These are phyloP conservation scores for Chlorokybus atmophyticus DNA, from an alignment of 139 green algal species.

Conservation along the genomic window DNA sequence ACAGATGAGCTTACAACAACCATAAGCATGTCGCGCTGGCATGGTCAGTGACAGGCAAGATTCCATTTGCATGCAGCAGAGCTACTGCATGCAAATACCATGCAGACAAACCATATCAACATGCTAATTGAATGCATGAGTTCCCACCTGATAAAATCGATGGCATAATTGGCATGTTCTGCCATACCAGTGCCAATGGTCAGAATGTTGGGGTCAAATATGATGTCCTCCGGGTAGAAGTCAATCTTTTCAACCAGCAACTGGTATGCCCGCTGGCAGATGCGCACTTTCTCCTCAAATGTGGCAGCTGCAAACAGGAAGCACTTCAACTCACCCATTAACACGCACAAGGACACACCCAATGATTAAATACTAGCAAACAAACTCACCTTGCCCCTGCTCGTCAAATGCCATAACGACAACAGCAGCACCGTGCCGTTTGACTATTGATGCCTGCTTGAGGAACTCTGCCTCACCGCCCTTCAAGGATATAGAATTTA, in stretches of 20 bases:
- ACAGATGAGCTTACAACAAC: too few relatives aligned
- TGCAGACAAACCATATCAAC: too few relatives aligned
- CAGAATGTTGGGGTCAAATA: slow-evolving; percentile 99
- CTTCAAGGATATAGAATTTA: slow-evolving; percentile 97
- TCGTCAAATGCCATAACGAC: slow-evolving; percentile 99
- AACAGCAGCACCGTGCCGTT: slow-evolving; percentile 79
- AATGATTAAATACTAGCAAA: too few relatives aligned
- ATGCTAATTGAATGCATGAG: too few relatives aligned
- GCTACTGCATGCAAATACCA: too few relatives aligned
- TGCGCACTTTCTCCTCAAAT: slow-evolving; percentile 35
- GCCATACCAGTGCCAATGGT: slow-evolving; percentile 87
- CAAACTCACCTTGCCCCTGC: slow-evolving; percentile 44
- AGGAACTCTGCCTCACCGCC: slow-evolving; percentile 89
- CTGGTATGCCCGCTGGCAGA: slow-evolving; percentile 83
- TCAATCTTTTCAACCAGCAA: slow-evolving; percentile 90
- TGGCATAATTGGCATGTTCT: slow-evolving; percentile 98
- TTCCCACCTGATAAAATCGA: slow-evolving; percentile 82
- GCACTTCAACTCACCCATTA: too few relatives aligned
- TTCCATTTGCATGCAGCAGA: too few relatives aligned
- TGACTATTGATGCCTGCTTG: slow-evolving; percentile 58
- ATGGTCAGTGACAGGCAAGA: too few relatives aligned
- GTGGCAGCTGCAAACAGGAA: slow-evolving; percentile 4
- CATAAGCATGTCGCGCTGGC: too few relatives aligned
- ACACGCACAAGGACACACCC: too few relatives aligned
- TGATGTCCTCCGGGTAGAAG: slow-evolving; percentile 91